Evolutionary conservation across 495 filamentous ascomycete species (phyloP).

Genomic region (Penicillium fimorum): DNA sequence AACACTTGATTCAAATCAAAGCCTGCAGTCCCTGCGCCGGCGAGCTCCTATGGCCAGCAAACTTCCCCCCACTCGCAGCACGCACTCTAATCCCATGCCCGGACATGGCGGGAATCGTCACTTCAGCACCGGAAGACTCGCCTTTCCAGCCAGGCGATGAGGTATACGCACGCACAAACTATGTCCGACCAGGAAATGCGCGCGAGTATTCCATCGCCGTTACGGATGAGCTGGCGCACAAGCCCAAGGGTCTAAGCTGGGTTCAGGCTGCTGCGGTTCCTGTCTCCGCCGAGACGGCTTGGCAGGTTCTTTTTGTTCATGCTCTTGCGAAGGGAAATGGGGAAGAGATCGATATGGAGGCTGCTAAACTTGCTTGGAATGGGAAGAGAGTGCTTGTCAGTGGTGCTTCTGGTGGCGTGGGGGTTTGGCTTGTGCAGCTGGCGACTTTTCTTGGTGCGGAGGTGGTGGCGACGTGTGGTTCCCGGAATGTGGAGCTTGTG

Average conservation of each 20-base stretch:
- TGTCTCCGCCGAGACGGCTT: constrained; percentile 49
- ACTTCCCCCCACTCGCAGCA: constrained; percentile 38
- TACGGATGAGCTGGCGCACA: constrained; percentile 43
- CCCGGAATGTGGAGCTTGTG: constrained; percentile 45
- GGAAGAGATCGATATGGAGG: constrained; percentile 5
- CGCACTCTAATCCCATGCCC: constrained; percentile 45
- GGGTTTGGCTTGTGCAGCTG: constrained; percentile 57
- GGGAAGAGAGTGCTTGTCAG: constrained; percentile 48
- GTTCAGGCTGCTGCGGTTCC: constrained; percentile 48
- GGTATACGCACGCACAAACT: constrained; percentile 50
- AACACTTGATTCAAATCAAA: constrained; percentile 55
- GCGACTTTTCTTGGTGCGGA: constrained; percentile 42
- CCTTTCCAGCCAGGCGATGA: constrained; percentile 46
- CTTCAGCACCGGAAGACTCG: constrained; percentile 41
- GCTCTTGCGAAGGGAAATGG: constrained; percentile 15
- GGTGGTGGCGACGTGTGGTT: constrained; percentile 42
- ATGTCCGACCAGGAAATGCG: constrained; percentile 41
- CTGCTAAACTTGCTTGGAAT: constrained; percentile 10
- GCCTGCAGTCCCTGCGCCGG: constrained; percentile 50
- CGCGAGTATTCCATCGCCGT: constrained; percentile 45
- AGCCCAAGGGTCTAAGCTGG: constrained; percentile 41
- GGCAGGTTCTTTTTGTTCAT: constrained; percentile 52
- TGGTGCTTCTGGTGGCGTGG: constrained; percentile 52
- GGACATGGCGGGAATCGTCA: constrained; percentile 50
- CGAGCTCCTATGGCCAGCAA: constrained; percentile 53